Evolutionary conservation across 1,139 yeast genomes (phyloP), one percentile per base, ranked within the genome.

Genomic region (Pichia sp.): DNA sequence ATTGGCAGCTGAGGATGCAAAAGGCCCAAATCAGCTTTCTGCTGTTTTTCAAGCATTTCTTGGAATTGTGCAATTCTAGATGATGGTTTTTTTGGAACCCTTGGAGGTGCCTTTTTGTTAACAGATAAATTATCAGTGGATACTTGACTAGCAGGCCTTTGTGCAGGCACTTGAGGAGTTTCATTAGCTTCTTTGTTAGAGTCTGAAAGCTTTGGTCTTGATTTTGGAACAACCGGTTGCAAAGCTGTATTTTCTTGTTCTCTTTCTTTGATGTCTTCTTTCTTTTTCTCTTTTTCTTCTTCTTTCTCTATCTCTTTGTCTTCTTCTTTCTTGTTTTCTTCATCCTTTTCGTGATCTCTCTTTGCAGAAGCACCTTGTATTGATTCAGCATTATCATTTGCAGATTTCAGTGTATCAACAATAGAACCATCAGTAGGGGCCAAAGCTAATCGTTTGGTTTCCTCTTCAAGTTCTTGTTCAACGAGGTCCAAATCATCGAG

Each of bases 1-100:
- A 35, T 4, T 11, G 51, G 55, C 5, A 38, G n/a, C 25, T 30
- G 40, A 2, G 63, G 58, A 34, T 48, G 52, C 7, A 57, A 25
- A 7, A 56, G 35, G 7, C 58, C 60, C 39, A 56, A 43, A 41
- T 61, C 63, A 43, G 60, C 57, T 48, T 66, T 66, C 57, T 74
- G 79, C 51, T 71, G 73, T 53, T 69, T 68, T 43, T 75, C 75
- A 49, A 83, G 69, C 83, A 81, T 76, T 59, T 83, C 84, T 60
- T 84, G 94, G 62, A 85, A 84, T 0, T 89, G 89, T 1, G 90
- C 89, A 53, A 85, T 85, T 55, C 75, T 83, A 0, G 88, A 81
- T 0, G 90, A 83, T 28, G 86, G 79, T 56, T 84, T 84, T 60
- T 83, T 83, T 2, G 90, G 90, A 36, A 79, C 81, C 33, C 81